These are phyloP conservation scores for Rhizophora mangle DNA, from an alignment of 345 rosid genomes.

Conservation along the genomic window DNA sequence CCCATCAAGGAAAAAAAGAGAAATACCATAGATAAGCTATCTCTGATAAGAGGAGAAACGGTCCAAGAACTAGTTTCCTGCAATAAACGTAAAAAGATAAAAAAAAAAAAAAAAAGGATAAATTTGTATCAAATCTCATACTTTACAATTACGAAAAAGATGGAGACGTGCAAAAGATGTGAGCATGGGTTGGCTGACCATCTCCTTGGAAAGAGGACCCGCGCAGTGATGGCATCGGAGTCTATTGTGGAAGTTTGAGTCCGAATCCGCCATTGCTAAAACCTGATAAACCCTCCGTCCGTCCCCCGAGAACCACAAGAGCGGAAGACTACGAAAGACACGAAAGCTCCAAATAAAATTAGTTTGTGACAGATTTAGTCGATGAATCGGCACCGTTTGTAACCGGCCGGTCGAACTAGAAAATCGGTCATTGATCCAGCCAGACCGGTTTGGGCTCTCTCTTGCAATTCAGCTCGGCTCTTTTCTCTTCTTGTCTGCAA, in stretches of 20 bases:
- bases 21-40: conserved; percentile 87
- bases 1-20: not conserved
- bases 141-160: not conserved
- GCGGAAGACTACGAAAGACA: too few species aligned
- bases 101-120: not conserved
- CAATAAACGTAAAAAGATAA: conserved; percentile 10
- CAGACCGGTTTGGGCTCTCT: too few species aligned
- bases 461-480: too few species aligned
- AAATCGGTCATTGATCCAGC: too few species aligned
- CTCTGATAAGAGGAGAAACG: conserved; percentile 71
- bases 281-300: not conserved
- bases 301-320: too few species aligned
- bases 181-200: conserved; percentile 36
- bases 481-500: too few species aligned
- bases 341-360: too few species aligned
- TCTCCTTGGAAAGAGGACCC: conserved; percentile 74
- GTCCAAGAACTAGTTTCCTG: conserved; percentile 93
- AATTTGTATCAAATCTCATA: not conserved
- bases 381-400: too few species aligned
- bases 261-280: conserved; percentile 41
- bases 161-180: not conserved
- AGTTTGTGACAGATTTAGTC: too few species aligned
- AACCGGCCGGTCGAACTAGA: too few species aligned
- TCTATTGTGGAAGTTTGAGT: conserved; percentile 17
- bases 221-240: conserved; percentile 85